phyloP scores from a whole-genome alignment of 495 filamentous ascomycete genomes.

The Aspergillus ellipticus region DNA sequence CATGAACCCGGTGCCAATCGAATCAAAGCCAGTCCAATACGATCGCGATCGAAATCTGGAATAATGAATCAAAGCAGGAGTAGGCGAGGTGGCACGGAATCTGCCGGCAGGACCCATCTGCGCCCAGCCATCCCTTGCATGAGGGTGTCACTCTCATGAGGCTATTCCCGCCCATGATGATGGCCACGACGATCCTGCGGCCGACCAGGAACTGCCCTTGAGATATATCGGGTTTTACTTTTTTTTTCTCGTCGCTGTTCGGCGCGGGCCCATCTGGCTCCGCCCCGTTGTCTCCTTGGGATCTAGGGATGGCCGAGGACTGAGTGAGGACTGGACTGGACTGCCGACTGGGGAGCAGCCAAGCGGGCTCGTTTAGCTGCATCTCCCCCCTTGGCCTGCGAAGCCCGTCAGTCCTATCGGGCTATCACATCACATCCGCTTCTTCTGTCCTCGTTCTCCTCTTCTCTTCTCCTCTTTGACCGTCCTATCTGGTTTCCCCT shows the following conservation, averaged over 20 bases:
- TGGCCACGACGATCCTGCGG: constrained; percentile 14
- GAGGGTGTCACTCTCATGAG: constrained; percentile 19
- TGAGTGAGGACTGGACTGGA: no score
- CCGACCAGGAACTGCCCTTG: constrained; percentile 7
- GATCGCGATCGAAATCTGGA: neutral
- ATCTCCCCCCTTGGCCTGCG: neutral
- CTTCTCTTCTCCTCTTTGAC: constrained; percentile 6
- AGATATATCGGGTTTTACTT: neutral
- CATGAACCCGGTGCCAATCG: no score
- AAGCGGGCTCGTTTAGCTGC: constrained; percentile 8
- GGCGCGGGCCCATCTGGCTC: neutral
- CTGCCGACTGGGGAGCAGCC: neutral
- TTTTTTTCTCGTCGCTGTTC: constrained; percentile 5
- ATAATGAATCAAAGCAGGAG: neutral
- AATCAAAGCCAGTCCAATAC: no score
- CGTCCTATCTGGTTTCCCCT: constrained; percentile 2
- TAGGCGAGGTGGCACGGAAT: neutral
- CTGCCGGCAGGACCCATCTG: neutral
- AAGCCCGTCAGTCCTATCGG: neutral
- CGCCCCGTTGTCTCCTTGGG: neutral
- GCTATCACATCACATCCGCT: neutral
- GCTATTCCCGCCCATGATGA: constrained; percentile 17
- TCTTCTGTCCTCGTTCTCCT: constrained; percentile 5
- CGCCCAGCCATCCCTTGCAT: constrained; percentile 18
- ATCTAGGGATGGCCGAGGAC: constrained; percentile 4